Evolutionary conservation across 495 filamentous ascomycete genomes (phyloP), one percentile per base, ranked within the genome.

Genomic region (Daldinia bambusicola): DNA sequence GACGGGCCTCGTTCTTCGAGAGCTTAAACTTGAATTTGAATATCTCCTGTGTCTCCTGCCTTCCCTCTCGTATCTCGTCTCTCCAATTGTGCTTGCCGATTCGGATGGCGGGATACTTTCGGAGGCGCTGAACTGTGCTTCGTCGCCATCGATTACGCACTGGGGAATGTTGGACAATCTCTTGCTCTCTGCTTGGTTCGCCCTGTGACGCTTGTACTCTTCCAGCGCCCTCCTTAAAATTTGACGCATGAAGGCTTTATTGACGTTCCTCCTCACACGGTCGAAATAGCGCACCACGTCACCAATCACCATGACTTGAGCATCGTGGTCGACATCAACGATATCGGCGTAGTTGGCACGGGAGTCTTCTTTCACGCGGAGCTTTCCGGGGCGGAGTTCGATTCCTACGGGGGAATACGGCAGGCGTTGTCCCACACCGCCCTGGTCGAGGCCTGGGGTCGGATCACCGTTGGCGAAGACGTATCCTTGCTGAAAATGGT

Each of bases 241-340:
- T 50, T 77, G 75, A 32, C 75, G 75, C 75, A 77, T 77, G 55
- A 70, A 77, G 7, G 75, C 75, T 70, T 77, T 77, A 69, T 77
- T 77, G 68, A 77, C 75, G 22, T 77, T 77, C 36, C 75, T 61
- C 31, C 75, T 71, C 30, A 77, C 75, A 18, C 75, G 62, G 69
- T 77, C 75, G 63, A 77, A 77, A 66, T 77, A 77, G 45, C 72
- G 71, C 45, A 77, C 75, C 38, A 77, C 75, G 40, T 77, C 75
- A 30, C 75, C 75, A 37, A 77, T 73, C 10, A 77, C 74, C 51
- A 77, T 66, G 40, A 77, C 75, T 22, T 77, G 62, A n/a, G 75
- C 75, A 52, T 77, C 75, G 56, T 74, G 75, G 34, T 76, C 71
- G 52, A 77, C 60, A 7, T 77, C 70, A 48, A 77, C 71, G 7